Conservation (phyloP, 495 filamentous ascomycete genomes). For the Neurospora hispaniola region DNA sequence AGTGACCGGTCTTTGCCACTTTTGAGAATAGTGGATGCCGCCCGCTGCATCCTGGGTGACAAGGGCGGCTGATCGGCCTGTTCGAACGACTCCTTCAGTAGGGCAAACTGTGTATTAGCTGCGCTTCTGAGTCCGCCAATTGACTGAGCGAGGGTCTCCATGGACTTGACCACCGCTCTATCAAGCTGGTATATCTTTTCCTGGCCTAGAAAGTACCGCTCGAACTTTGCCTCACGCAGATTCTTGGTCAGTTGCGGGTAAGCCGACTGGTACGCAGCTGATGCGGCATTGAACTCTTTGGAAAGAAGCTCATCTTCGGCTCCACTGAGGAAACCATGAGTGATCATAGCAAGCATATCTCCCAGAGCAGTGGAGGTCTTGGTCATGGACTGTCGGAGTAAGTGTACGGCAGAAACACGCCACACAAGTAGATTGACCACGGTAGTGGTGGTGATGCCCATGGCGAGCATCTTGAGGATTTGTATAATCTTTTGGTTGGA, state of each 20-base stretch:
- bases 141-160: slow-evolving; percentile 80
- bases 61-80: slow-evolving; percentile 15
- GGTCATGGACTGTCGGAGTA: slow-evolving; percentile 65
- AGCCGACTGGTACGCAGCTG: slow-evolving; percentile 56
- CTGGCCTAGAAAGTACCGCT: slow-evolving; percentile 76
- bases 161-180: slow-evolving; percentile 66
- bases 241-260: slow-evolving; percentile 67
- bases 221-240: slow-evolving; percentile 77
- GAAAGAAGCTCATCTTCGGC: slow-evolving; percentile 66
- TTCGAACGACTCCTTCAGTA: slow-evolving; percentile 52
- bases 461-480: slow-evolving; percentile 81
- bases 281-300: slow-evolving; percentile 51
- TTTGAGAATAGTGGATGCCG: slow-evolving; percentile 22
- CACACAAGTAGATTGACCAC: slow-evolving; percentile 69
- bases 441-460: slow-evolving; percentile 71
- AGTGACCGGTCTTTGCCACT: slow-evolving; percentile 18
- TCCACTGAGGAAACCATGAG: slow-evolving; percentile 74
- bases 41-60: slow-evolving; percentile 24
- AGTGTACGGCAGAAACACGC: slow-evolving; percentile 67
- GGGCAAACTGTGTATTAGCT: slow-evolving; percentile 75
- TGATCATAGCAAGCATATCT: slow-evolving; percentile 73
- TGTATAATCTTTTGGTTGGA: slow-evolving; percentile 75
- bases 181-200: slow-evolving; percentile 76
- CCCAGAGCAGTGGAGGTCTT: slow-evolving; percentile 67
- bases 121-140: slow-evolving; percentile 87